phyloP scores from a whole-genome alignment of 768 basidiomycete species.

The Chalciporus piperatus region DNA sequence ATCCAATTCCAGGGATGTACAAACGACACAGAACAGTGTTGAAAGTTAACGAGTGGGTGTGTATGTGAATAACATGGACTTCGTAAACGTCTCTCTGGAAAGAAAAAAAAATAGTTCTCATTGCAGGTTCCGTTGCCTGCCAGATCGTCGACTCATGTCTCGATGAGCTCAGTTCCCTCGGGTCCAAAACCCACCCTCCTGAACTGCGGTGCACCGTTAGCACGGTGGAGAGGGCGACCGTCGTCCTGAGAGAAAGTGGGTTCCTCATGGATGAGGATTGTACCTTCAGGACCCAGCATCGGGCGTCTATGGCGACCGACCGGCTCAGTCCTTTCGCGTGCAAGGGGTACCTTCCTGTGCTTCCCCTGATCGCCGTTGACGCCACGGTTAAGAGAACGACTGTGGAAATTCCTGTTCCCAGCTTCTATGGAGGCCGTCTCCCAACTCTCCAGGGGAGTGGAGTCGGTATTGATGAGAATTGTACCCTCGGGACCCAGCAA shows the following conservation, averaged over 20 bases:
- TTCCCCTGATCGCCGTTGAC: not conserved
- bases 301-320: not conserved
- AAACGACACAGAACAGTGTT: slow-evolving; percentile 1
- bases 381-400: too few relatives aligned
- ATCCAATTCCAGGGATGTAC: slow-evolving; percentile 24
- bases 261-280: slow-evolving; percentile 5
- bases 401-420: too few relatives aligned
- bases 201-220: not conserved
- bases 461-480: slow-evolving; percentile 5
- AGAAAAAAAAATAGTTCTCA: too few relatives aligned
- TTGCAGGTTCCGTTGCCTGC: not conserved
- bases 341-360: not conserved
- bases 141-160: slow-evolving; percentile 1
- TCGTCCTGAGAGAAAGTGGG: not conserved
- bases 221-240: slow-evolving; percentile 4
- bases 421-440: too few relatives aligned
- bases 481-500: slow-evolving; percentile 19
- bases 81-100: too few relatives aligned
- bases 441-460: not conserved
- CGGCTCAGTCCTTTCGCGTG: not conserved
- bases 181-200: slow-evolving; percentile 18
- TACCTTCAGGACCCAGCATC: slow-evolving; percentile 10
- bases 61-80: not conserved
- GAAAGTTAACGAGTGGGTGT: not conserved
- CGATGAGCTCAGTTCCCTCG: slow-evolving; percentile 24